A percentile compares a stretch with the other conserved stretches of the same genome.
Evolutionary conservation across 805 yeast genomes (phyloP).

Genomic region (Candida rishiriensis): DNA sequence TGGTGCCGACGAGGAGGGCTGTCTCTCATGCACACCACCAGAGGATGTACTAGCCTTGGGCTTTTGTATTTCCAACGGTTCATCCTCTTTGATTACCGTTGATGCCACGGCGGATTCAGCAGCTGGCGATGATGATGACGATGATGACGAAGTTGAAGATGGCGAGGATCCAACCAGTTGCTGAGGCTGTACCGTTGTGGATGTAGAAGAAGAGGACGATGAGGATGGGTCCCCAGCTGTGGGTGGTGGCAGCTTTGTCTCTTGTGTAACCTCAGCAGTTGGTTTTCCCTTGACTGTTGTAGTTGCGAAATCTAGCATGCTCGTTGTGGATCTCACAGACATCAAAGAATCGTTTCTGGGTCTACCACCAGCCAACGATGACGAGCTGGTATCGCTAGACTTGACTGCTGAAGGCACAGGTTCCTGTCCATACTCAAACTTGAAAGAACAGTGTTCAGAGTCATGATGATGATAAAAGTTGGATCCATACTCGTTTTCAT

Average conservation of each 20-base stretch:
- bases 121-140: neutral
- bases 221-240: neutral
- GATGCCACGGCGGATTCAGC: neutral
- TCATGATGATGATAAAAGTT: conserved; percentile 20
- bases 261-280: neutral
- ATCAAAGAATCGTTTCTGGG: conserved; percentile 1
- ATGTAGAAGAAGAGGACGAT: conserved; percentile 11
- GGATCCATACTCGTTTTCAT: conserved; percentile 37
- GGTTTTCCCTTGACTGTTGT: neutral
- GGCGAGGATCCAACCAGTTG: neutral
- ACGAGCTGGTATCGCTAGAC: neutral
- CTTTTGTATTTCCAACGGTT: conserved; percentile 3
- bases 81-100: conserved; percentile 7
- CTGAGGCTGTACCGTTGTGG: neutral
- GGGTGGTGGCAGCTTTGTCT: neutral
- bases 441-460: conserved; percentile 7
- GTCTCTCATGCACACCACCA: neutral
- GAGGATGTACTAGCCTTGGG: no score
- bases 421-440: conserved; percentile 18
- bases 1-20: neutral
- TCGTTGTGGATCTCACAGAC: neutral
- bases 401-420: neutral
- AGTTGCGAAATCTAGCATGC: neutral
- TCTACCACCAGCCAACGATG: neutral
- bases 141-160: neutral